phyloP scores from a whole-genome alignment of 176 grass and related monocot species.

The Bolboschoenus planiculmis region DNA sequence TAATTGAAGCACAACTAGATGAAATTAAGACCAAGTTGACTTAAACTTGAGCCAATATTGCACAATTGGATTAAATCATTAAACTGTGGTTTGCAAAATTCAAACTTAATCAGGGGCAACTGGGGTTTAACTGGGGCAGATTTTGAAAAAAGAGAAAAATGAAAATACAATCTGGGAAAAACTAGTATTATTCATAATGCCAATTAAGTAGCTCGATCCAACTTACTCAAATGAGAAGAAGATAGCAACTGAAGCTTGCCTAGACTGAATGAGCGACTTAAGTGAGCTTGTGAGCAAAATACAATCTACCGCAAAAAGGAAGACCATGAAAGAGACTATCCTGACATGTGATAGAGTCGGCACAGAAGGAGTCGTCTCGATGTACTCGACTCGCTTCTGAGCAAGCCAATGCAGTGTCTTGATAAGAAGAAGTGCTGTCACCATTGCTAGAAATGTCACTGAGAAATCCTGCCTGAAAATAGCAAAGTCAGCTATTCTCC shows the following conservation, averaged over 20 bases:
- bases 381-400: constrained; percentile 88
- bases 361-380: constrained; percentile 85
- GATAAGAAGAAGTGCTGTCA: constrained; percentile 59
- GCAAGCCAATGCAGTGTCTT: constrained; percentile 84
- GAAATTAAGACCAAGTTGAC: neutral
- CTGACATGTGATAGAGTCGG: constrained; percentile 60
- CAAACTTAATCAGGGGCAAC: neutral
- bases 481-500: constrained; percentile 23
- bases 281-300: constrained; percentile 65
- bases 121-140: neutral
- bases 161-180: neutral
- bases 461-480: constrained; percentile 97
- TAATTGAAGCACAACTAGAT: constrained; percentile 4
- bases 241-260: constrained; percentile 69
- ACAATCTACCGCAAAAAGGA: constrained; percentile 66
- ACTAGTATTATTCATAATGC: neutral
- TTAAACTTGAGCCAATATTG: neutral
- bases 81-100: neutral
- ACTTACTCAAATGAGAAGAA: constrained; percentile 99
- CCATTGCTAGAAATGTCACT: constrained; percentile 77
- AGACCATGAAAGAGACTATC: constrained; percentile 81
- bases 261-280: constrained; percentile 44
- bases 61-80: neutral
- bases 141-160: neutral
- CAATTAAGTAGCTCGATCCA: neutral